phyloP scores from a whole-genome alignment of 805 yeast species.

The Ogataea dorogensis region DNA sequence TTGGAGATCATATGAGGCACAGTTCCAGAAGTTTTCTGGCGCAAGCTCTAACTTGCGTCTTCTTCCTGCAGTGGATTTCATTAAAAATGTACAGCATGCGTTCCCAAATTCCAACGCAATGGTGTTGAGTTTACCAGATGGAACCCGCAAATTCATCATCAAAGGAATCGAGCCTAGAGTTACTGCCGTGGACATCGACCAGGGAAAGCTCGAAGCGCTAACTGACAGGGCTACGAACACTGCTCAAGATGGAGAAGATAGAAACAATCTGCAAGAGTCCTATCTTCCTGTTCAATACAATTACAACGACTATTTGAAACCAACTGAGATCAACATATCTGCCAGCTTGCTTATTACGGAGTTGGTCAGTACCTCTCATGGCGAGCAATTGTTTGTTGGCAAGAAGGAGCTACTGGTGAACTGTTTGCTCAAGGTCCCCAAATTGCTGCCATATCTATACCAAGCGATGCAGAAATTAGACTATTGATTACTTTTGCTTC shows the following conservation, averaged over 20 bases:
- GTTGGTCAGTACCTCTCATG: constrained; percentile 32
- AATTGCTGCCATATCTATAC: constrained; percentile 27
- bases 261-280: constrained; percentile 30
- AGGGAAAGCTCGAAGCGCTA: constrained; percentile 44
- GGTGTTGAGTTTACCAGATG: constrained; percentile 70
- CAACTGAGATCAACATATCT: constrained; percentile 42
- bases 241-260: constrained; percentile 15
- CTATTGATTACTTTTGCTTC: constrained; percentile 23
- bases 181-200: constrained; percentile 47
- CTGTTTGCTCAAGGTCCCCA: constrained; percentile 36
- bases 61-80: constrained; percentile 94
- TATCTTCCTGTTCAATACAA: constrained; percentile 33
- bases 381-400: constrained; percentile 35
- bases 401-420: constrained; percentile 33
- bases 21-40: constrained; percentile 65
- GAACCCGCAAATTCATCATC: constrained; percentile 80
- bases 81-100: constrained; percentile 87
- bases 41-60: constrained; percentile 46
- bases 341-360: constrained; percentile 37
- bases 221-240: constrained; percentile 19
- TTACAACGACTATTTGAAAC: constrained; percentile 31
- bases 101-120: constrained; percentile 88
- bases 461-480: constrained; percentile 24
- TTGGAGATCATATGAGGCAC: constrained; percentile 93
- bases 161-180: constrained; percentile 91